Percentiles rank a stretch among this genome's conserved stretches.
phyloP scores from a whole-genome alignment of 2,329 filamentous ascomycete species.

The Phaeomoniella chlamydospora region DNA sequence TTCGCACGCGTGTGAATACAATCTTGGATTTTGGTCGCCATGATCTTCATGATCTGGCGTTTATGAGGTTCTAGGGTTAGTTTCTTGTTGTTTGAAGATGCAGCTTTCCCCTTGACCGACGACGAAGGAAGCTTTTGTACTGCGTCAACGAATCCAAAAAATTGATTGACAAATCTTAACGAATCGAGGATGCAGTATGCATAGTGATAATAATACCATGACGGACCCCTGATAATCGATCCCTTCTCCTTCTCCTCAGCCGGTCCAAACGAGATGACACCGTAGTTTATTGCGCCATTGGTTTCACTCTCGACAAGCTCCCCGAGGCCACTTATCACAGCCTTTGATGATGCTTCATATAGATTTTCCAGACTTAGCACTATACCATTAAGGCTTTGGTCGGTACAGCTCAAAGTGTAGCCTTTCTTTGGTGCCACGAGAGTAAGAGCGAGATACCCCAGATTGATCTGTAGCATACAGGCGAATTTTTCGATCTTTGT shows the following conservation, averaged over 20 bases:
- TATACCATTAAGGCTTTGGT: background rate
- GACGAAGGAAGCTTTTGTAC: background rate
- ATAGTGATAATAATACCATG: background rate
- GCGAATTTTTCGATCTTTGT: background rate
- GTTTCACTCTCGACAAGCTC: too few species aligned
- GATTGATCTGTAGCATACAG: background rate
- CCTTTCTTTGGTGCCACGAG: constrained; percentile 2
- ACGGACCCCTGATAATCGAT: background rate
- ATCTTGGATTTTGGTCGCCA: background rate
- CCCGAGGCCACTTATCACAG: too few species aligned
- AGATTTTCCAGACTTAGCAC: too few species aligned
- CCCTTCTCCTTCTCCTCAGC: too few species aligned
- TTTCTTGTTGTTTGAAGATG: background rate
- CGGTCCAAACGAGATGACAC: too few species aligned
- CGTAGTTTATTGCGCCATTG: too few species aligned
- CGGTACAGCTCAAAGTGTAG: constrained; percentile 3
- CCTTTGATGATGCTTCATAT: too few species aligned
- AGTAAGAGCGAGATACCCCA: background rate
- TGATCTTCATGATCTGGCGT: background rate
- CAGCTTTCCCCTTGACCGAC: background rate
- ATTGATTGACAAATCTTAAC: constrained; percentile 18
- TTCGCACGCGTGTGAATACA: background rate
- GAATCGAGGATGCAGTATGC: constrained; percentile 17
- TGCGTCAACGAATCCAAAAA: background rate
- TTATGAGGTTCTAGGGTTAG: background rate